Base-by-base conservation (phyloP, 1,284 basidiomycete species). In the Ceratobasidium sp. region DNA sequence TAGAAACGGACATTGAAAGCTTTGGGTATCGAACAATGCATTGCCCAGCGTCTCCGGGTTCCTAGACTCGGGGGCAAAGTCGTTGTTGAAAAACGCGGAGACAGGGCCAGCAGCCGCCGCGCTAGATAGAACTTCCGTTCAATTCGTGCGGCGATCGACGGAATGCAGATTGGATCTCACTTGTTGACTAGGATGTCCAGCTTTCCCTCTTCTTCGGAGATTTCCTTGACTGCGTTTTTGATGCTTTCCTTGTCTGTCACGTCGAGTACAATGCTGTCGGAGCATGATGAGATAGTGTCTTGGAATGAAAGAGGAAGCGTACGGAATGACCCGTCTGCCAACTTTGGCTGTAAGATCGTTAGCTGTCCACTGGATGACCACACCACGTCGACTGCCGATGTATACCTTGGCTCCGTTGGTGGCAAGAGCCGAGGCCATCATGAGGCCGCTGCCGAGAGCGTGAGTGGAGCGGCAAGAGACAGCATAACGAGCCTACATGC, bases 301-400 rank as follows among this genome's bases (percentile, higher is more conserved):
- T 39, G n/a, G n/a, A n/a, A n/a, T n/a, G n/a, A n/a, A n/a, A n/a
- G n/a, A n/a, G n/a, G n/a, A n/a, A n/a, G n/a, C n/a, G n/a, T n/a
- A n/a, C n/a, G n/a, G n/a, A n/a, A n/a, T n/a, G n/a, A n/a, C n/a
- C n/a, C 91, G 83, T 9, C 90, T 89, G 1, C 86, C 87, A 76
- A 94, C 90, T 79, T 94, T 94, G n/a, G 94, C 92, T 75, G 88
- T 91, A 21, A 92, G 92, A 1, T 92, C 92, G 76, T 89, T 91
- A 28, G 87, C 86, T 10, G 91, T 91, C 18, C 94, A 84, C 70
- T 85, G 83, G 3, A 92, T 83, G 72, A 92, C 92, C 87, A 90
- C 79, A 58, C 91, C 84, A 58, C 91, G 94, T 91, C 79, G 94
- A 95, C n/a, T 94, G n/a, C n/a, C n/a, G n/a, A n/a, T n/a, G n/a